Conservation (phyloP, 1,284 basidiomycete species). For the Xanthoconium separans region DNA sequence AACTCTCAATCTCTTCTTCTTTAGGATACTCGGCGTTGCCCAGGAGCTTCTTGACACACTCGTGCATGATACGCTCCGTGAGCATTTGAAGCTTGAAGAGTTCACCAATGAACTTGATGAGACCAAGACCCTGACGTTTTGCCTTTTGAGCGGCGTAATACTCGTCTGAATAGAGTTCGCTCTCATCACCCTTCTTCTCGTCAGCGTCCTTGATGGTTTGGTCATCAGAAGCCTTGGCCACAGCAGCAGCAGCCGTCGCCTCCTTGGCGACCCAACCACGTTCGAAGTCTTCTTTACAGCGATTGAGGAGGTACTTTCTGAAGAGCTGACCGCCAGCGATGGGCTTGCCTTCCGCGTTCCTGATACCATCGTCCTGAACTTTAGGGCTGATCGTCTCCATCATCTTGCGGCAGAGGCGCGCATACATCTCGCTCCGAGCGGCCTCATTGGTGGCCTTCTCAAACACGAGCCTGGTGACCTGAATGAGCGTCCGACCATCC, state of each 20-base stretch:
- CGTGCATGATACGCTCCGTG: slow-evolving; percentile 93
- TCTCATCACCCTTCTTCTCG: slow-evolving; percentile 54
- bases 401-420: slow-evolving; percentile 91
- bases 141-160: slow-evolving; percentile 97
- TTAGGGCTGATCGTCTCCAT: slow-evolving; percentile 85
- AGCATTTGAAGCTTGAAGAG: slow-evolving; percentile 97
- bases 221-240: slow-evolving; percentile 57
- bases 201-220: slow-evolving; percentile 60
- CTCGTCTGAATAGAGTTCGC: slow-evolving; percentile 88
- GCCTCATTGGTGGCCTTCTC: slow-evolving; percentile 98
- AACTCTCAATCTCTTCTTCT: slow-evolving; percentile 96
- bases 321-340: slow-evolving; percentile 91
- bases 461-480: slow-evolving; percentile 95
- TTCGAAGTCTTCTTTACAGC: slow-evolving; percentile 96
- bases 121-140: slow-evolving; percentile 94
- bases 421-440: slow-evolving; percentile 96
- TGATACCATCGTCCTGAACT: slow-evolving; percentile 85
- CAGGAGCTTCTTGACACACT: slow-evolving; percentile 93
- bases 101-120: slow-evolving; percentile 98
- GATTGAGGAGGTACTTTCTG: slow-evolving; percentile 90
- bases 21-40: slow-evolving; percentile 92
- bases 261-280: slow-evolving; percentile 81
- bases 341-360: slow-evolving; percentile 75
- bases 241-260: slow-evolving; percentile 58
- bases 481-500: slow-evolving; percentile 91